Percentiles rank a stretch among this genome's conserved stretches.
phyloP scores from a whole-genome alignment of 2,329 filamentous ascomycete species.

The Orbilia javanica region DNA sequence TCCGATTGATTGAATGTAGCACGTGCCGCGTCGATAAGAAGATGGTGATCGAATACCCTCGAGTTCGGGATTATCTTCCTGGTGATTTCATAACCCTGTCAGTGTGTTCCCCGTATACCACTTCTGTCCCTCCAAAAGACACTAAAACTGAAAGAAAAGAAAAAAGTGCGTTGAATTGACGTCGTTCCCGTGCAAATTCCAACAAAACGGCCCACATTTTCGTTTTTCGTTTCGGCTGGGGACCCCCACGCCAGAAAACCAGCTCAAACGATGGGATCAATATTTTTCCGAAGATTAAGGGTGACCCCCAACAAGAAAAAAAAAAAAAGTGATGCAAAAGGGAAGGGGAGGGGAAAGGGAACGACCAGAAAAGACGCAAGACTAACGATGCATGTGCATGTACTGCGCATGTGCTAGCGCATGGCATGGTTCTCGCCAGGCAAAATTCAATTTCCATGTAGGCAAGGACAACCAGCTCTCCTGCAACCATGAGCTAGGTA shows the following conservation, averaged over 20 bases:
- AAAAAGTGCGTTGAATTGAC: slow-evolving; percentile 32
- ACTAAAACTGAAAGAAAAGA: background rate
- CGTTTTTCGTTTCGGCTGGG: background rate
- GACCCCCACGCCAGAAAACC: slow-evolving; percentile 41
- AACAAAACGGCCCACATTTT: background rate
- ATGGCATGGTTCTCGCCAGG: slow-evolving; percentile 41
- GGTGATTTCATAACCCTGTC: background rate
- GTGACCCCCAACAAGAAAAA: slow-evolving; percentile 21
- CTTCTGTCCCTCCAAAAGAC: too few relatives aligned
- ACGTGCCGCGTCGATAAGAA: slow-evolving; percentile 62
- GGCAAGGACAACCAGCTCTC: slow-evolving; percentile 6
- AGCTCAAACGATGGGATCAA: slow-evolving; percentile 41
- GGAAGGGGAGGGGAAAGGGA: too few relatives aligned
- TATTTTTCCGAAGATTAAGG: slow-evolving; percentile 49
- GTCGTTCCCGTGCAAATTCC: background rate
- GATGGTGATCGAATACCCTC: slow-evolving; percentile 63
- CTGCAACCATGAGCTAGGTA: slow-evolving; percentile 11
- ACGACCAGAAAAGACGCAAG: slow-evolving; percentile 7
- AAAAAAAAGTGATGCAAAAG: too few relatives aligned
- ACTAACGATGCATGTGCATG: slow-evolving; percentile 23
- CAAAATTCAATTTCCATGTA: slow-evolving; percentile 37
- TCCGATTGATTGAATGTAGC: slow-evolving; percentile 59
- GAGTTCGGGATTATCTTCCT: slow-evolving; percentile 61
- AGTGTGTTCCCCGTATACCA: background rate
- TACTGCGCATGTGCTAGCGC: slow-evolving; percentile 14